Evolutionary conservation across 2,329 filamentous ascomycete genomes (phyloP).

Genomic region (Sclerotinia minor): DNA sequence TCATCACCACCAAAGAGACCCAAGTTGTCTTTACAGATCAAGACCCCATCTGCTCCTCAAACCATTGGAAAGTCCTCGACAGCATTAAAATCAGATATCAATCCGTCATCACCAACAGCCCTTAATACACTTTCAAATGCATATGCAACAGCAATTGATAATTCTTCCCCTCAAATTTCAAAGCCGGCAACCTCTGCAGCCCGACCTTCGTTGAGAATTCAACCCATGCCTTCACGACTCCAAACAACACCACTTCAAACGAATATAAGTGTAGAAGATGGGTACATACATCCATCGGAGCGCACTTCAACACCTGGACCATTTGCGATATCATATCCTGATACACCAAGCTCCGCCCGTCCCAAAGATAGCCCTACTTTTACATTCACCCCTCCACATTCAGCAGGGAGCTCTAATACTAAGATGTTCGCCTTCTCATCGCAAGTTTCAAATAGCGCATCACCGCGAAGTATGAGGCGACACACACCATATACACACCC

Average conservation of each 20-base stretch:
- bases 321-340: constrained; percentile 40
- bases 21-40: constrained; percentile 58
- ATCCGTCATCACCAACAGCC: constrained; percentile 60
- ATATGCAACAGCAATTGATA: constrained; percentile 63
- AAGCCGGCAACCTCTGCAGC: constrained; percentile 39
- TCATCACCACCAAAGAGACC: constrained; percentile 46
- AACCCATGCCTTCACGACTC: constrained; percentile 32
- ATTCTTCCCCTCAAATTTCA: constrained; percentile 52
- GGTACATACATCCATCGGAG: constrained; percentile 36
- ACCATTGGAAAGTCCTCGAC: constrained; percentile 47
- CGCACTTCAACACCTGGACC: constrained; percentile 41
- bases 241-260: constrained; percentile 38
- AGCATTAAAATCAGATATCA: constrained; percentile 48
- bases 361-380: constrained; percentile 31
- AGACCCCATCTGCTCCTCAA: constrained; percentile 46
- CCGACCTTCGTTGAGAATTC: constrained; percentile 45
- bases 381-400: constrained; percentile 42
- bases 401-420: constrained; percentile 35
- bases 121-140: constrained; percentile 68
- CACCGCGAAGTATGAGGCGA: constrained; percentile 45
- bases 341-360: constrained; percentile 40
- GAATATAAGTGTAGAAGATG: constrained; percentile 28
- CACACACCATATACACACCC: constrained; percentile 58
- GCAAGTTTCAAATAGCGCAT: constrained; percentile 35
- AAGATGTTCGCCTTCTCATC: constrained; percentile 38